Evolutionary conservation across 2,329 filamentous ascomycete genomes (phyloP).

Genomic region (Diplocarpon mali): DNA sequence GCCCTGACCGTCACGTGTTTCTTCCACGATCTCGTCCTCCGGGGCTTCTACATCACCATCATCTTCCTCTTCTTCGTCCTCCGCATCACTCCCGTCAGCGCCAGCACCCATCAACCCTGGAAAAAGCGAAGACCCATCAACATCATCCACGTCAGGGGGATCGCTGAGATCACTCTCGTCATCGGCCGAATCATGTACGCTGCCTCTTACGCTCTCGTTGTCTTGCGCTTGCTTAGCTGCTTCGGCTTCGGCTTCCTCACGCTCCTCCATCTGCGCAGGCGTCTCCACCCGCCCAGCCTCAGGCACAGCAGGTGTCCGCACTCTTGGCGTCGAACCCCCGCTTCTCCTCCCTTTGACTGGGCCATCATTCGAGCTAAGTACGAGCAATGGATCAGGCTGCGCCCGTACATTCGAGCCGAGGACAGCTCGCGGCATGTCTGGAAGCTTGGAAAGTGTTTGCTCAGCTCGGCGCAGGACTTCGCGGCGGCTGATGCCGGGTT

Average conservation of each 20-base stretch:
- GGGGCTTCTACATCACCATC: not conserved
- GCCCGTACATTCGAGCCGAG: slow-evolving; percentile 10
- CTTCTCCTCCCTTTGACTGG: slow-evolving; percentile 1
- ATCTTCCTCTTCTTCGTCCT: not conserved
- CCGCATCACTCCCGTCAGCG: not conserved
- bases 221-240: not conserved
- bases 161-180: slow-evolving; percentile 45
- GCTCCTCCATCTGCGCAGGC: slow-evolving; percentile 19
- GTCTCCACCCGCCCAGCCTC: slow-evolving; percentile 24
- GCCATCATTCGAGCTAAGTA: slow-evolving; percentile 28
- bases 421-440: slow-evolving; percentile 25
- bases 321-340: slow-evolving; percentile 5
- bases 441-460: slow-evolving; percentile 38
- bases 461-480: slow-evolving; percentile 53
- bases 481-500: slow-evolving; percentile 22
- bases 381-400: slow-evolving; percentile 26
- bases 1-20: not conserved
- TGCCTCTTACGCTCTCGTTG: slow-evolving; percentile 30
- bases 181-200: slow-evolving; percentile 39
- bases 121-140: slow-evolving; percentile 8
- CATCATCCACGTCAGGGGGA: slow-evolving; percentile 29
- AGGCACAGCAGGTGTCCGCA: slow-evolving; percentile 16
- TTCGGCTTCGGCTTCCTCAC: slow-evolving; percentile 27
- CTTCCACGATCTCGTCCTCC: not conserved
- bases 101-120: slow-evolving; percentile 1